phyloP scores from a whole-genome alignment of 257 asterid genomes.

The Solanum arcanum region DNA sequence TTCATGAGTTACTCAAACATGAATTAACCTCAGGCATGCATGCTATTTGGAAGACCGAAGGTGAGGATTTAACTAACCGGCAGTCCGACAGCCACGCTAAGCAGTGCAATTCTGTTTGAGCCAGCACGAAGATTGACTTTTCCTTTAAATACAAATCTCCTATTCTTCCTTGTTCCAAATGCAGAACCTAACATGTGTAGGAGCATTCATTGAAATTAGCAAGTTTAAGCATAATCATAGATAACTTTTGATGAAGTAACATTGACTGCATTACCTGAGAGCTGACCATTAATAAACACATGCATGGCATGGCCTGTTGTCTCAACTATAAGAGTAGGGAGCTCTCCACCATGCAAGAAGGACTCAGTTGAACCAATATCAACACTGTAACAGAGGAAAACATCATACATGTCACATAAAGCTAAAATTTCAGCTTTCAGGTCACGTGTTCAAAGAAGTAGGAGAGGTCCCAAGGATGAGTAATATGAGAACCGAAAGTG shows the following conservation, averaged over 20 bases:
- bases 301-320: constrained; percentile 82
- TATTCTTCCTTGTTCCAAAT: constrained; percentile 63
- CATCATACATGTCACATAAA: background rate
- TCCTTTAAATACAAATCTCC: constrained; percentile 47
- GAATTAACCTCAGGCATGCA: background rate
- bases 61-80: constrained; percentile 48
- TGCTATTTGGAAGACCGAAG: background rate
- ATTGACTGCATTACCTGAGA: constrained; percentile 48
- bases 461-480: background rate
- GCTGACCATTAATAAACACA: constrained; percentile 77
- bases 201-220: background rate
- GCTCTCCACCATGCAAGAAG: constrained; percentile 62
- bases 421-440: background rate
- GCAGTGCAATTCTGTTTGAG: constrained; percentile 57
- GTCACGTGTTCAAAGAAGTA: background rate
- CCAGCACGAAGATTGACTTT: constrained; percentile 64
- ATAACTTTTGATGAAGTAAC: background rate
- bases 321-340: constrained; percentile 64
- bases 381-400: constrained; percentile 30
- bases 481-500: background rate
- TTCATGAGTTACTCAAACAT: background rate
- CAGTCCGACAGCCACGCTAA: constrained; percentile 90
- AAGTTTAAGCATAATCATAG: background rate
- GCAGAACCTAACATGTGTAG: constrained; percentile 44
- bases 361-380: constrained; percentile 73